Evolutionary conservation across 2,329 filamentous ascomycete species (phyloP), one percentile per base, ranked within the genome.

Genomic region (Neofusicoccum laricinum): DNA sequence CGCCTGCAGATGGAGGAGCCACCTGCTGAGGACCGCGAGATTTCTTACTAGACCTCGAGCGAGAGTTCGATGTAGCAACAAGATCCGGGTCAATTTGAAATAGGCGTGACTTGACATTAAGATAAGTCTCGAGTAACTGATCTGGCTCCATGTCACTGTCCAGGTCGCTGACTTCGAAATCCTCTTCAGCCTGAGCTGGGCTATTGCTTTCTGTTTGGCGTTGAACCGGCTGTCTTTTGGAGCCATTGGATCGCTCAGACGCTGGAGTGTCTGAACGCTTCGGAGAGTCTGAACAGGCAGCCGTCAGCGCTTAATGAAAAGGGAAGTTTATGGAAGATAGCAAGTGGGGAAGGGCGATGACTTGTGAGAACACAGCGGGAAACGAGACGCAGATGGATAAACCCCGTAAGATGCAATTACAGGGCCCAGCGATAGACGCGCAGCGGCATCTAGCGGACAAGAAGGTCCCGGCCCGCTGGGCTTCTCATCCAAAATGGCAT

Each of bases 121-220:
- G 71, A 76, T 94, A 98, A 65, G 87, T 86, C 0, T 91, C 88
- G 30, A 93, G 81, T 17, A 84, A 75, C 64, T 83, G 78, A 41
- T 83, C 80, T 3, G 80, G 78, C 43, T 83, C 81, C 2, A 81
- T 68, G 65, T 83, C 81, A 66, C 80, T 83, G 21, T 82, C 81
- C 4, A 82, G 68, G 68, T 84, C 81, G 68, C 80, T 82, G 61
- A 82, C 77, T 21, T 78, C 69, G 4, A 78, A 64, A 61, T 78
- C 77, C 12, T 61, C 63, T 30, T 61, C 40, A 5, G 49, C 4
- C 19, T 19, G 41, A 7, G 38, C 32, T 34, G 62, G 21, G 14
- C 11, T 30, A 46, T 36, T 40, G 25, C 14, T 21, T 34, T 19
- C 55, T 53, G 45, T 30, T 36, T 53, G 38, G 14, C 21, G 12